A percentile compares a stretch with the other conserved stretches of the same genome.
phyloP scores from a whole-genome alignment of 1,139 yeast species.

The Scheffersomyces segobiensis region DNA sequence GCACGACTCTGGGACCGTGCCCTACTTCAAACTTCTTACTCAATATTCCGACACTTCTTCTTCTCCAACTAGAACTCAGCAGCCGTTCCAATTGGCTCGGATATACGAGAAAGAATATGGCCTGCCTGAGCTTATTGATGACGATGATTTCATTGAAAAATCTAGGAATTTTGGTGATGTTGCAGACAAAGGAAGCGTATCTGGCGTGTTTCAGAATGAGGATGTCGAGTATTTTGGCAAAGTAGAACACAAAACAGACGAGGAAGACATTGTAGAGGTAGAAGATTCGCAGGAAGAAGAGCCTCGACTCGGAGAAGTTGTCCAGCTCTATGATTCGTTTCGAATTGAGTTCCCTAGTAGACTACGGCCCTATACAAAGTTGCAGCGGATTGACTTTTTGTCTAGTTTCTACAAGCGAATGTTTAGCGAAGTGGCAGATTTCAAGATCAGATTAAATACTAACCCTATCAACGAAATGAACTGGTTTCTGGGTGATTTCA shows the following conservation, averaged over 20 bases:
- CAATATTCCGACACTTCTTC: background rate
- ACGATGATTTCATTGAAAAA: background rate
- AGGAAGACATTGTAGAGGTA: constrained; percentile 9
- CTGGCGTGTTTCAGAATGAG: background rate
- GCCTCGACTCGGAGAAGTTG: background rate
- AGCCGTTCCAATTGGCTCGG: background rate
- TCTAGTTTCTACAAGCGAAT: constrained; percentile 24
- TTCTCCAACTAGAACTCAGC: background rate
- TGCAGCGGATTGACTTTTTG: constrained; percentile 34
- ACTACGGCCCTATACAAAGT: constrained; percentile 14
- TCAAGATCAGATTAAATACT: constrained; percentile 25
- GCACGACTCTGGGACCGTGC: background rate
- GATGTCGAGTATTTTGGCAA: background rate
- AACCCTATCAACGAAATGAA: constrained; percentile 17
- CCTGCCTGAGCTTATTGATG: background rate
- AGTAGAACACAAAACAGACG: constrained; percentile 7
- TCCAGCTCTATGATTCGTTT: background rate
- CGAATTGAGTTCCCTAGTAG: background rate
- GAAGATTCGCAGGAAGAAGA: constrained; percentile 16
- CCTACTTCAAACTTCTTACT: background rate
- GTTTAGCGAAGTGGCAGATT: constrained; percentile 14
- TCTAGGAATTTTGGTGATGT: background rate
- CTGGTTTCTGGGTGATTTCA: constrained; percentile 52
- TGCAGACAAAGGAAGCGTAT: background rate
- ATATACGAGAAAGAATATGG: background rate